These are phyloP conservation scores for Dactylellina parvicollis DNA, from an alignment of 2,329 filamentous ascomycete genomes.

Conservation along the genomic window DNA sequence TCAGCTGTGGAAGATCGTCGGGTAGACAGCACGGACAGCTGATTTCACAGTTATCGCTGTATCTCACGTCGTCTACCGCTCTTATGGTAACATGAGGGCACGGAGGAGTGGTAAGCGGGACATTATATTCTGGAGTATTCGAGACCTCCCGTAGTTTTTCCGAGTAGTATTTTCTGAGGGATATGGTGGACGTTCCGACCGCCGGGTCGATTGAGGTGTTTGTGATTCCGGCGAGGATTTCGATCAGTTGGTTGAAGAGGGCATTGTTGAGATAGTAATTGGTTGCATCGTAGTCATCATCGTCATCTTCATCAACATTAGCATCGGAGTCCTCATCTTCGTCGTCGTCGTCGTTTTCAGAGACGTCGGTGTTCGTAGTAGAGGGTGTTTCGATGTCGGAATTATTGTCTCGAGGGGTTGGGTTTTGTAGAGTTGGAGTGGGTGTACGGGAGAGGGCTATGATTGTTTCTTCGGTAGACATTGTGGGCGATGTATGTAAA, in stretches of 20 bases:
- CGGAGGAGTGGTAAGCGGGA: constrained; percentile 27
- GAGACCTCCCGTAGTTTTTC: constrained; percentile 7
- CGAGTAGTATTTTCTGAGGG: constrained; percentile 36
- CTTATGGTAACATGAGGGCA: constrained; percentile 25
- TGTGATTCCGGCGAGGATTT: constrained; percentile 8
- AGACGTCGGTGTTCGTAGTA: constrained; percentile 24
- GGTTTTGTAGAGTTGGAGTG: constrained; percentile 19
- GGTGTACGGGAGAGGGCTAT: constrained; percentile 34
- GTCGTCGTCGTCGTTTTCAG: constrained; percentile 1
- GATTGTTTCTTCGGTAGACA: constrained; percentile 16
- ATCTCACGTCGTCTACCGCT: constrained; percentile 9
- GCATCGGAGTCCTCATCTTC: constrained; percentile 6
- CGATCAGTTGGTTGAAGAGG: constrained; percentile 7
- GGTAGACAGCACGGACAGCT: constrained; percentile 40
- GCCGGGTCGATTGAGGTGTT: constrained; percentile 9
- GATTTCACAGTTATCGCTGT: constrained; percentile 8
- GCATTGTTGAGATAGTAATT: constrained; percentile 2
- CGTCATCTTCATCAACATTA: constrained; percentile 5
- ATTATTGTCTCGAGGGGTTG: background rate
- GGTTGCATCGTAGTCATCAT: background rate
- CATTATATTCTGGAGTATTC: constrained; percentile 14
- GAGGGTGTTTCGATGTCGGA: constrained; percentile 16
- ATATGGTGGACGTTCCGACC: constrained; percentile 9
- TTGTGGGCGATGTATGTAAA: constrained; percentile 12
- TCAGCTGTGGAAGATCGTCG: constrained; percentile 22